Evolutionary conservation across 2,329 filamentous ascomycete species (phyloP).

Genomic region (Aspergillus chevalieri): DNA sequence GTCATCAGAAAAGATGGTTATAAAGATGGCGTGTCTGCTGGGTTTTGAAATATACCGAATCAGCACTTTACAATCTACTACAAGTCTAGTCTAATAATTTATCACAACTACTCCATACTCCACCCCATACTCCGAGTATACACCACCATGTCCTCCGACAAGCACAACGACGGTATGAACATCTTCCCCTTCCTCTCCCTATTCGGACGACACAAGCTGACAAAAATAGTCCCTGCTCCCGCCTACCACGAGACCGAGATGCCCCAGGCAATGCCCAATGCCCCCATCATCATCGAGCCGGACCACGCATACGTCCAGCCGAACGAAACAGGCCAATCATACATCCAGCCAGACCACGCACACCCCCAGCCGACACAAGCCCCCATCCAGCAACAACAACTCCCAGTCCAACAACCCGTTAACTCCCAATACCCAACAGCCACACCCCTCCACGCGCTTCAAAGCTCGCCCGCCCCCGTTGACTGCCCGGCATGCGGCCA

Average conservation of each 20-base stretch:
- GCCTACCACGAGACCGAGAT: background rate
- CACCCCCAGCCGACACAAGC: background rate
- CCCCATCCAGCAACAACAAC: background rate
- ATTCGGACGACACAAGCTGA: too few species aligned
- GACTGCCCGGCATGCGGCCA: constrained; percentile 45
- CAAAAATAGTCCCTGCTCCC: too few species aligned
- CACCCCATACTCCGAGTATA: too few species aligned
- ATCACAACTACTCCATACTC: too few species aligned
- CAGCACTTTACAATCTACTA: too few species aligned
- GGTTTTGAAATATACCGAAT: too few species aligned
- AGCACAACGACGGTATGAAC: too few species aligned
- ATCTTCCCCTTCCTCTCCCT: too few species aligned
- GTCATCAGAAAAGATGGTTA: too few species aligned
- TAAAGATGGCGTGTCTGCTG: too few species aligned
- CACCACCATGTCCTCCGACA: too few species aligned
- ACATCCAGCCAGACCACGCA: background rate
- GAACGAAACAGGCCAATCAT: background rate
- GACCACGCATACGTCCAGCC: background rate
- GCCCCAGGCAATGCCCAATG: background rate
- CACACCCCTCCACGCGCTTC: constrained; percentile 20
- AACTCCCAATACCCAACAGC: constrained; percentile 16
- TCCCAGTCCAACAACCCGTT: constrained; percentile 1
- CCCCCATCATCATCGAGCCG: background rate
- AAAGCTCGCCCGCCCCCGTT: constrained; percentile 34
- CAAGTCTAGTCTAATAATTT: too few species aligned